Conservation (phyloP, 2,329 filamentous ascomycete genomes). For the Trichoderma sp. region DNA sequence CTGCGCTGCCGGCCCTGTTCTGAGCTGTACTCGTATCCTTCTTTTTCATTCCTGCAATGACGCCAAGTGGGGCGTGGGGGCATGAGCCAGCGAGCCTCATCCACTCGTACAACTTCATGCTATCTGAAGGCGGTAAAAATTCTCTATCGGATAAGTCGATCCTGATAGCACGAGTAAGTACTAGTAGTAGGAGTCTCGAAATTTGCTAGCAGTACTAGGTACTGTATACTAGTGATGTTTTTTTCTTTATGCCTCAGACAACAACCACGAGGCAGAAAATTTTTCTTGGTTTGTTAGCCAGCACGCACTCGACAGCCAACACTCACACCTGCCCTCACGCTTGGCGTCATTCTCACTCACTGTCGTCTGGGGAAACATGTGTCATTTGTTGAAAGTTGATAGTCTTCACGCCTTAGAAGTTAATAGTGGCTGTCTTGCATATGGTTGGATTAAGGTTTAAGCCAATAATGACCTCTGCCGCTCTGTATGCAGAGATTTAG, state of each 20-base stretch:
- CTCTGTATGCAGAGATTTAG: neutral
- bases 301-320: neutral
- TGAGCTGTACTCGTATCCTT: constrained; percentile 19
- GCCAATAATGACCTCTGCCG: constrained; percentile 14
- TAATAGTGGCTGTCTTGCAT: neutral
- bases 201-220: constrained; percentile 2
- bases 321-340: neutral
- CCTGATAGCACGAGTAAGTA: constrained; percentile 17
- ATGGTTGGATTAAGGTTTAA: constrained; percentile 17
- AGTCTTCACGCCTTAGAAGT: neutral
- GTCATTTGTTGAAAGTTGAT: neutral
- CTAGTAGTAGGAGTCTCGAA: constrained; percentile 13
- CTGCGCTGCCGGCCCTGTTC: neutral
- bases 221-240: no score
- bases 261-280: constrained; percentile 23
- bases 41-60: constrained; percentile 18
- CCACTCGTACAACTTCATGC: constrained; percentile 25
- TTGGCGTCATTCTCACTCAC: neutral
- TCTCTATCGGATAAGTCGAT: constrained; percentile 27
- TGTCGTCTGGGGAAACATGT: neutral
- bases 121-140: constrained; percentile 23
- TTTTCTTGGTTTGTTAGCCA: constrained; percentile 15
- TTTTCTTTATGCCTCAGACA: constrained; percentile 31
- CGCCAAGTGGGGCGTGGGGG: constrained; percentile 28
- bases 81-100: constrained; percentile 25